These are phyloP conservation scores for Cryptococcus sp. DNA, from an alignment of 1,284 basidiomycete species.

Conservation along the genomic window DNA sequence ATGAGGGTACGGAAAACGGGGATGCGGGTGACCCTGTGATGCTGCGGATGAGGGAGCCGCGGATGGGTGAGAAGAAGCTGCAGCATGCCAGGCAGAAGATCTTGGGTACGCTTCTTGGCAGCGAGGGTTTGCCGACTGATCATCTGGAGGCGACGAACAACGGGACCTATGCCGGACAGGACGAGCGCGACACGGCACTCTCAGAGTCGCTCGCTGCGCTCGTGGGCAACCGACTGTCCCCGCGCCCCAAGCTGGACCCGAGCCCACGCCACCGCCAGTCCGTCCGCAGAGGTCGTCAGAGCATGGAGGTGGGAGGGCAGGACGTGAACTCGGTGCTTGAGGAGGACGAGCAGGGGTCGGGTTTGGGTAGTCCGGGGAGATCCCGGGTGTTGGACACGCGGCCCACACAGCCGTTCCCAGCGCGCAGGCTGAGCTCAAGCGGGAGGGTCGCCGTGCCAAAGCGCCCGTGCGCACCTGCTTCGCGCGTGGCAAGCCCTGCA, in stretches of 20 bases:
- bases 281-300: constrained; percentile 14
- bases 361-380: background rate
- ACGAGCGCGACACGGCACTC: constrained; percentile 29
- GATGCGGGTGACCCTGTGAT: background rate
- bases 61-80: constrained; percentile 40
- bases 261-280: constrained; percentile 9
- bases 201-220: constrained; percentile 38
- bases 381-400: background rate
- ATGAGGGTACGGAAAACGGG: constrained; percentile 17
- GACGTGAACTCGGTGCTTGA: constrained; percentile 22
- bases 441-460: constrained; percentile 40
- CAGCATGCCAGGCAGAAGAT: constrained; percentile 42
- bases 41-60: constrained; percentile 18
- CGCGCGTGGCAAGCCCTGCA: constrained; percentile 9
- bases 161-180: constrained; percentile 9
- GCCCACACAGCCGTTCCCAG: constrained; percentile 11
- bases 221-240: constrained; percentile 22
- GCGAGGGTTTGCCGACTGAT: constrained; percentile 10
- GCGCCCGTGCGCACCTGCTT: constrained; percentile 31
- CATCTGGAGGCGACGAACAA: background rate
- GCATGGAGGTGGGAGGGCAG: constrained; percentile 18
- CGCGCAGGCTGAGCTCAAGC: constrained; percentile 22
- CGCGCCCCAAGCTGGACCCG: background rate
- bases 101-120: constrained; percentile 32
- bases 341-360: constrained; percentile 24